phyloP scores from a whole-genome alignment of 257 asterid species.

The Solanum piurae region DNA sequence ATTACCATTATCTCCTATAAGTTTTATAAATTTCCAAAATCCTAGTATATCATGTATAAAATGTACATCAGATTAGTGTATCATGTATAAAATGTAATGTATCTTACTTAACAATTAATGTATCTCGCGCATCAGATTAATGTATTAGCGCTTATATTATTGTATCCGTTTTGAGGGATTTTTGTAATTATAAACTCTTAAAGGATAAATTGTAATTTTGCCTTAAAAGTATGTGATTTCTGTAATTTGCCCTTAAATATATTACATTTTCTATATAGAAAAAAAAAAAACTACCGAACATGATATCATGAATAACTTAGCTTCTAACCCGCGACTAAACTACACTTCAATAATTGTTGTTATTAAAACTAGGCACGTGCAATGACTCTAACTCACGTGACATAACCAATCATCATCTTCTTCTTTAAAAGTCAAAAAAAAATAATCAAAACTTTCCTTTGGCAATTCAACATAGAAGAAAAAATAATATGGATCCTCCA shows the following conservation, averaged over 20 bases:
- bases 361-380: neutral
- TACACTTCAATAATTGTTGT: neutral
- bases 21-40: too few species aligned
- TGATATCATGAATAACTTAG: neutral
- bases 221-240: too few species aligned
- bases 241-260: neutral
- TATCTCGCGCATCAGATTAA: too few species aligned
- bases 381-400: conserved; percentile 1
- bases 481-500: conserved; percentile 4
- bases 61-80: too few species aligned
- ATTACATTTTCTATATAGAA: neutral
- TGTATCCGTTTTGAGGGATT: too few species aligned
- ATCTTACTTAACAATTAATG: too few species aligned
- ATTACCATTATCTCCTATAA: too few species aligned
- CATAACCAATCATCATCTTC: neutral
- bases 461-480: neutral
- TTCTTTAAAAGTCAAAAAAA: neutral
- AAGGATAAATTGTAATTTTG: too few species aligned
- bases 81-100: too few species aligned
- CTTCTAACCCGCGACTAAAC: neutral
- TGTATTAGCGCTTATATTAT: too few species aligned
- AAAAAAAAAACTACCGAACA: neutral
- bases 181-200: too few species aligned
- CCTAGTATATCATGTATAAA: too few species aligned
- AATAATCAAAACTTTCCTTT: neutral